These are phyloP conservation scores for Kluyveromyces sp. DNA, from an alignment of 1,139 yeast genomes.

Conservation along the genomic window DNA sequence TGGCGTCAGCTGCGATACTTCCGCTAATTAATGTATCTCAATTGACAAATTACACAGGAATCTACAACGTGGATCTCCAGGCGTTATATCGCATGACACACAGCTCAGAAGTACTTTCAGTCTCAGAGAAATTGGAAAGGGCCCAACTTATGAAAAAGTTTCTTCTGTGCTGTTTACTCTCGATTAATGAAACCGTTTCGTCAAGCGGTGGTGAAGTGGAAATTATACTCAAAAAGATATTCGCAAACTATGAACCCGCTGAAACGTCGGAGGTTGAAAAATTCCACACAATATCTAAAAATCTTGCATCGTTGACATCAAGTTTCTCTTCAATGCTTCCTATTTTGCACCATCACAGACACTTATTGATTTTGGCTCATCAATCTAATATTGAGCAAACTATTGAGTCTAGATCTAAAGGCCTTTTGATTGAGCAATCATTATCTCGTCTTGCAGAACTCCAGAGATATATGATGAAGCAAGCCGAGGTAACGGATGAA, in stretches of 20 bases:
- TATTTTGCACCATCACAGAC: constrained; percentile 2
- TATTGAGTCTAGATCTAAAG: background rate
- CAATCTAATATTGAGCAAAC: background rate
- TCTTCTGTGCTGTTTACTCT: constrained; percentile 20
- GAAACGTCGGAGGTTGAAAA: constrained; percentile 5
- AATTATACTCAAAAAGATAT: constrained; percentile 6
- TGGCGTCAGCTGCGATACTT: constrained; percentile 11
- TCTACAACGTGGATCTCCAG: constrained; percentile 18
- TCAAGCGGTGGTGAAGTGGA: constrained; percentile 3
- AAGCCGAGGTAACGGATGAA: constrained; percentile 7
- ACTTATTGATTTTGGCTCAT: background rate
- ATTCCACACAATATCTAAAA: constrained; percentile 5
- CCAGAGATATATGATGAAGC: constrained; percentile 10
- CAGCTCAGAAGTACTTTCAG: constrained; percentile 9
- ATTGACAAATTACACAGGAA: constrained; percentile 19
- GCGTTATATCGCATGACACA: constrained; percentile 17
- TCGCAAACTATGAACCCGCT: constrained; percentile 7
- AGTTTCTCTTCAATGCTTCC: background rate
- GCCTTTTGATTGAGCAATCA: background rate
- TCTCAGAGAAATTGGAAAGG: constrained; percentile 18
- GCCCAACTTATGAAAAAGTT: constrained; percentile 18
- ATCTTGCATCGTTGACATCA: background rate
- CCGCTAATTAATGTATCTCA: constrained; percentile 14
- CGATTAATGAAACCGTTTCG: constrained; percentile 8
- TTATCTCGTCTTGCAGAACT: constrained; percentile 6